These are phyloP conservation scores for Solanum hybrid DNA, from an alignment of 305 asterid species.

Conservation along the genomic window DNA sequence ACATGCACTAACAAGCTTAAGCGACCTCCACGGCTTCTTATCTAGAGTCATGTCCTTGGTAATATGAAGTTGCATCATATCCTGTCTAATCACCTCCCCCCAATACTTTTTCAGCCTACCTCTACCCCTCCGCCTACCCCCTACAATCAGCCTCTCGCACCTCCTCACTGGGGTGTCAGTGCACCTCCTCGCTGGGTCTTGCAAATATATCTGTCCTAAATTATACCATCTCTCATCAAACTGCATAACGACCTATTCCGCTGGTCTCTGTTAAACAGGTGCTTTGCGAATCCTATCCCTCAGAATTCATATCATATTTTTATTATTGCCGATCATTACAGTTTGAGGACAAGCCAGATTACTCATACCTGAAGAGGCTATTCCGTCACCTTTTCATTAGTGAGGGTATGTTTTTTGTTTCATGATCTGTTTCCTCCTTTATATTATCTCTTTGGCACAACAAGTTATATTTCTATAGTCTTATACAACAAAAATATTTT, in stretches of 20 bases:
- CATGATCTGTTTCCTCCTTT: background rate
- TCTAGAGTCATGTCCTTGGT: background rate
- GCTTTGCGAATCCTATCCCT: slow-evolving; percentile 80
- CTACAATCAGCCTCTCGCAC: background rate
- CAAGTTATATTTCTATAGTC: background rate
- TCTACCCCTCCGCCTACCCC: background rate
- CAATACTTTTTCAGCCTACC: background rate
- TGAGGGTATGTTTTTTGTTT: slow-evolving; percentile 41
- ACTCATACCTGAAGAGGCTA: slow-evolving; percentile 88
- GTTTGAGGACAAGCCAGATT: slow-evolving; percentile 81
- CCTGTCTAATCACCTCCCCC: background rate
- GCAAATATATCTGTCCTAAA: background rate
- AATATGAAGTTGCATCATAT: background rate
- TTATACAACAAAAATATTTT: background rate
- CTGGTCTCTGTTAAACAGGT: slow-evolving; percentile 28
- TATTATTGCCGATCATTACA: slow-evolving; percentile 85
- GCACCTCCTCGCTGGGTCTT: background rate
- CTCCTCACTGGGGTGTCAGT: background rate
- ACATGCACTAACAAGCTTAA: background rate
- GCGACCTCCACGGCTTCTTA: background rate
- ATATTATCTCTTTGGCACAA: background rate
- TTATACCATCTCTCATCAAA: background rate
- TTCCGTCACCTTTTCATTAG: slow-evolving; percentile 82
- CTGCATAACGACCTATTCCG: background rate
- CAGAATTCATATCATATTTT: slow-evolving; percentile 81